These are phyloP conservation scores for Beauveria sp. DNA, from an alignment of 2,329 filamentous ascomycete genomes.

Conservation along the genomic window DNA sequence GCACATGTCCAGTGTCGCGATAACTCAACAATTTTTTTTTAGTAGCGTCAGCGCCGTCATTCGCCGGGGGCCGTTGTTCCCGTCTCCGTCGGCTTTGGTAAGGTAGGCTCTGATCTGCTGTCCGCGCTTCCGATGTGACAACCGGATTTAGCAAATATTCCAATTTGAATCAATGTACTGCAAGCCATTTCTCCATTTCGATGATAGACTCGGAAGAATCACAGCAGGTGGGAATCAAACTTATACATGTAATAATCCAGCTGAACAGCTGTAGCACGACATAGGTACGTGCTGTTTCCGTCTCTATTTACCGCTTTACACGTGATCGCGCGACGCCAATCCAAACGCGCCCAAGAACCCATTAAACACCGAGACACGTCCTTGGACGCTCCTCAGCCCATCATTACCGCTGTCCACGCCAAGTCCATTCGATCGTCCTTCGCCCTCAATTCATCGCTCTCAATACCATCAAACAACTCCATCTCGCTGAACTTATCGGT, in stretches of 20 bases:
- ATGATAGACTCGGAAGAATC: too few species aligned
- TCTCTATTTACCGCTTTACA: conserved; percentile 15
- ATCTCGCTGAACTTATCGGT: not conserved
- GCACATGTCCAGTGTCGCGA: not conserved
- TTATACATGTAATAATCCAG: too few species aligned
- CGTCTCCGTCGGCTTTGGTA: conserved; percentile 7
- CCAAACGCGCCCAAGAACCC: not conserved
- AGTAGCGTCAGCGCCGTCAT: conserved; percentile 13
- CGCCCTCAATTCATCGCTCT: not conserved
- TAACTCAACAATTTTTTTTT: conserved; percentile 14
- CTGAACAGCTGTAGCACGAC: not conserved
- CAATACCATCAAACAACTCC: not conserved
- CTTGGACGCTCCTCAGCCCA: not conserved
- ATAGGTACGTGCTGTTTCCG: not conserved
- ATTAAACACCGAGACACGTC: conserved; percentile 6
- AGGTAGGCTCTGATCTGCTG: not conserved
- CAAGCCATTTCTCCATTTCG: too few species aligned
- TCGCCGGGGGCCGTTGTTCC: conserved; percentile 14
- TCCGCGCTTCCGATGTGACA: not conserved
- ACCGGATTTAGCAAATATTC: too few species aligned
- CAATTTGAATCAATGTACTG: too few species aligned
- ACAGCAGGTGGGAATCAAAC: too few species aligned
- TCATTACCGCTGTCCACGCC: not conserved
- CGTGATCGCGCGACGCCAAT: conserved; percentile 24
- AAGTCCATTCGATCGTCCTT: not conserved